Percentiles rank a stretch among this genome's conserved stretches.
Conservation (phyloP, 345 rosid species). For the Eucalyptus rudis region DNA sequence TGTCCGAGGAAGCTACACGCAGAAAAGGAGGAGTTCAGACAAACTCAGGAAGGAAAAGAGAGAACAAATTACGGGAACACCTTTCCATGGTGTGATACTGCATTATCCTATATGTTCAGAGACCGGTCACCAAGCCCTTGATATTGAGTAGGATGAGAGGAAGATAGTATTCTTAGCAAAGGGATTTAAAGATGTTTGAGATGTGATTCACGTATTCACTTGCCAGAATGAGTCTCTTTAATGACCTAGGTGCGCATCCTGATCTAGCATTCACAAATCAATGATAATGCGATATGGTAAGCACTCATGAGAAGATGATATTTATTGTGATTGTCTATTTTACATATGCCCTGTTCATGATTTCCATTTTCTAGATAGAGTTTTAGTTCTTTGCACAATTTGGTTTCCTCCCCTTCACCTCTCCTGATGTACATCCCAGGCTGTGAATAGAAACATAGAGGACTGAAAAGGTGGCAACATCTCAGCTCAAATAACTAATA, state of each 20-base stretch:
- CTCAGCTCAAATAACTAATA: neutral
- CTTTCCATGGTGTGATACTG: neutral
- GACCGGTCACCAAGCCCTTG: neutral
- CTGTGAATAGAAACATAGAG: neutral
- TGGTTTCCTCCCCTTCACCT: neutral
- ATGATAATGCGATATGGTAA: neutral
- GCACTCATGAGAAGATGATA: neutral
- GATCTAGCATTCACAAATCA: neutral
- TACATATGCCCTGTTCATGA: neutral
- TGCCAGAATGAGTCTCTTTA: neutral
- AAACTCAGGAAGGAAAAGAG: neutral
- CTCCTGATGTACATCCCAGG: neutral
- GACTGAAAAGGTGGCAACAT: neutral
- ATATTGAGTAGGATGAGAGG: neutral
- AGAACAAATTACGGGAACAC: neutral
- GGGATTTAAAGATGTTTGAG: neutral
- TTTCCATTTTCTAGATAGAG: neutral
- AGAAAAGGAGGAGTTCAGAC: neutral
- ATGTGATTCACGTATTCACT: neutral
- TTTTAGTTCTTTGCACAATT: neutral
- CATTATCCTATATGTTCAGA: neutral
- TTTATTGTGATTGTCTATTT: neutral
- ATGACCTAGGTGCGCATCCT: neutral
- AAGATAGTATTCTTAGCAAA: neutral
- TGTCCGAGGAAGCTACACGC: slow-evolving; percentile 73